Evolutionary conservation across 768 basidiomycete species (phyloP), one percentile per base, ranked within the genome.

Genomic region (Tulasnella sp.): DNA sequence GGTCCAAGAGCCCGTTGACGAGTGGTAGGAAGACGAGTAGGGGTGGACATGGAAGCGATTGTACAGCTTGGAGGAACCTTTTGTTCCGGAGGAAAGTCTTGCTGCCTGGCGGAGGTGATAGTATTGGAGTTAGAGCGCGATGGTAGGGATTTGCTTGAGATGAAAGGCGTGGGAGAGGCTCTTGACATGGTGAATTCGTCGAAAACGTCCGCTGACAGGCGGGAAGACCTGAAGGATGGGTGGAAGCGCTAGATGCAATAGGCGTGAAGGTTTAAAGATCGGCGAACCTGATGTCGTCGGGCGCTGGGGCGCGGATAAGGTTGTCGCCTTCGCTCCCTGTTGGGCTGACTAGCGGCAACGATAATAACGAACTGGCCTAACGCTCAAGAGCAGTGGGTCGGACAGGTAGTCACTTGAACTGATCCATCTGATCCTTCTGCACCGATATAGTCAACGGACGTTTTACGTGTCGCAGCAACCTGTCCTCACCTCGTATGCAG

Each of bases 401-500:
- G 63, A 26, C 67, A 64, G 52, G 26, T 73, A 75, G 39, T 36
- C 26, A 29, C 36, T 72, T 72, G 36, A 44, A 36, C 29, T 63
- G 71, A n/a, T 62, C 52, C 35, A 72, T 63, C 76, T 92, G 91
- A 76, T 94, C 90, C 79, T 86, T 89, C 72, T 96, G 83, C 68
- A 95, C 91, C 22, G 88, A 86, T 34, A 94, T 86, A 34, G 26
- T 41, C 12, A 26, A 3, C 11, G 35, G 35, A 1, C 7, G 19
- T 17, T 12, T 3, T 14, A 29, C 62, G 16, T 3, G 5, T 52
- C 2, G 32, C 8, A 17, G 8, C 32, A 47, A 9, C 37, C 64
- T 59, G 62, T 76, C 75, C 83, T 74, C 75, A 92, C 96, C 96
- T 87, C 95, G 84, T 44, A 98, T n/a, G n/a, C n/a, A n/a, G n/a